phyloP scores from a whole-genome alignment of 1,284 basidiomycete species.

The Marasmius fiardii region DNA sequence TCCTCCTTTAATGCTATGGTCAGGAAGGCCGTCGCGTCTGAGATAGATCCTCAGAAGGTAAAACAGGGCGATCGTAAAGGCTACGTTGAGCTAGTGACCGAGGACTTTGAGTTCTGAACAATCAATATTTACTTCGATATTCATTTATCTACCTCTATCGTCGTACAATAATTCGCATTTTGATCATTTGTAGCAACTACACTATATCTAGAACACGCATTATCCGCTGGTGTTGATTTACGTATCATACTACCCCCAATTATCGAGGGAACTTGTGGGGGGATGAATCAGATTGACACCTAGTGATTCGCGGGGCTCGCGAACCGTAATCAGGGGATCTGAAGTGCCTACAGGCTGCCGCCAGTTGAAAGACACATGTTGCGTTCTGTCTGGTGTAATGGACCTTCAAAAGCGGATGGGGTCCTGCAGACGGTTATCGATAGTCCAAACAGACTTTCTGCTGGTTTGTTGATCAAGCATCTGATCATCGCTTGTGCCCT shows the following conservation, averaged over 20 bases:
- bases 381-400: too few relatives aligned
- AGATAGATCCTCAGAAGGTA: conserved; percentile 57
- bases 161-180: background rate
- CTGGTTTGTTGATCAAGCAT: background rate
- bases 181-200: background rate
- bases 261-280: too few relatives aligned
- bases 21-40: conserved; percentile 61
- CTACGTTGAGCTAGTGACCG: conserved; percentile 58
- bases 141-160: background rate
- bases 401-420: too few relatives aligned
- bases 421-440: background rate
- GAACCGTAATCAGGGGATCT: too few relatives aligned
- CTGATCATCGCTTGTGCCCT: background rate
- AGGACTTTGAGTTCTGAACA: conserved; percentile 62
- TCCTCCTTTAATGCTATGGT: conserved; percentile 69
- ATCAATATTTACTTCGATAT: background rate
- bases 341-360: too few relatives aligned
- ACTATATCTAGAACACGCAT: background rate
- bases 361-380: too few relatives aligned
- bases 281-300: too few relatives aligned
- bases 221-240: too few relatives aligned
- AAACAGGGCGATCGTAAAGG: conserved; percentile 61
- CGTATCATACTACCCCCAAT: too few relatives aligned
- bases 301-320: too few relatives aligned
- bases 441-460: background rate